Percentiles rank a stretch among this genome's conserved stretches.
Conservation (phyloP, 345 rosid species). For the Isatis tinctoria region DNA sequence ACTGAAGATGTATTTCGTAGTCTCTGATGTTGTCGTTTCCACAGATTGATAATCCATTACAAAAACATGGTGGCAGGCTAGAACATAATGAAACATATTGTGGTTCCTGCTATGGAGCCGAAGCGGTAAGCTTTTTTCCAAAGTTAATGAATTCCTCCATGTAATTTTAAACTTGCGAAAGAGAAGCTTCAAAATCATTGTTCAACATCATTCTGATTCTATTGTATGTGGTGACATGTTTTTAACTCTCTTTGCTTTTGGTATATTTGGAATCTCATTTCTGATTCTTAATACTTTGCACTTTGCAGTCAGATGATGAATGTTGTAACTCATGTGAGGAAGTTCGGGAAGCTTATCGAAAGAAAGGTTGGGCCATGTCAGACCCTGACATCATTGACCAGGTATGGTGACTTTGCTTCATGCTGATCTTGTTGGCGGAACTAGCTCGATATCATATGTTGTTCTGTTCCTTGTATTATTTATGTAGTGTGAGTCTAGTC, state of each 20-base stretch:
- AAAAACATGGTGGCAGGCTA: conserved; percentile 92
- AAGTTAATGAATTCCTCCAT: neutral
- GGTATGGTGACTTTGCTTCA: conserved; percentile 29
- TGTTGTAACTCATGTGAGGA: conserved; percentile 88
- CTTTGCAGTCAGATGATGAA: conserved; percentile 64
- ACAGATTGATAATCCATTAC: conserved; percentile 80
- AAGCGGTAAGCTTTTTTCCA: conserved; percentile 43
- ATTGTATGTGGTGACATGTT: neutral
- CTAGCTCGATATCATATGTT: neutral
- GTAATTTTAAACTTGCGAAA: neutral
- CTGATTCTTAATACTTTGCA: neutral
- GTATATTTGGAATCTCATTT: neutral
- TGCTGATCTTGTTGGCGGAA: neutral
- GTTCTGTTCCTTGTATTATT: neutral
- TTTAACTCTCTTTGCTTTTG: neutral
- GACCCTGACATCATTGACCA: conserved; percentile 75
- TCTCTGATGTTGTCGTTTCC: conserved; percentile 8
- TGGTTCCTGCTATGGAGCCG: conserved; percentile 91
- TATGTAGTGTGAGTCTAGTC: neutral
- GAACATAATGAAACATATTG: conserved; percentile 89
- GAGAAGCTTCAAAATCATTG: neutral
- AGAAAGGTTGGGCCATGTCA: conserved; percentile 77
- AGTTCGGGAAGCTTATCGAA: conserved; percentile 84
- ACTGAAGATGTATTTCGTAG: neutral
- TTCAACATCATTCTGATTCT: neutral